A percentile compares a stretch with the other conserved stretches of the same genome.
These are phyloP conservation scores for Circinella umbellata DNA, from an alignment of 371 early-diverging fungal species.

Conservation along the genomic window DNA sequence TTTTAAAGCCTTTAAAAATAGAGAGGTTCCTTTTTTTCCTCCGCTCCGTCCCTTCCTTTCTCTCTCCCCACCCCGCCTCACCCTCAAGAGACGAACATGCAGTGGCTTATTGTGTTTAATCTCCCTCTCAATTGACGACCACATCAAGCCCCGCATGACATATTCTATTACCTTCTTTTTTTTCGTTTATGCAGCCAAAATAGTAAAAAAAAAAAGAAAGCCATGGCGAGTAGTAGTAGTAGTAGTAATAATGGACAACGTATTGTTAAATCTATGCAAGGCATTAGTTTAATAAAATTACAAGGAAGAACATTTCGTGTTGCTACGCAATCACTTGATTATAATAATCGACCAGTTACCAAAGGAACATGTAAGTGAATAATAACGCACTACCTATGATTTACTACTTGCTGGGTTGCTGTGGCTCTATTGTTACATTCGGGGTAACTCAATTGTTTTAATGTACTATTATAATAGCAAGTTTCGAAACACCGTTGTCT, in stretches of 20 bases:
- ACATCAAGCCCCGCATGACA: not conserved
- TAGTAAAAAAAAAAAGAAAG: not conserved
- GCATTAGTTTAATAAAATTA: slow-evolving; percentile 35
- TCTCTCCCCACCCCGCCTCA: too few relatives aligned
- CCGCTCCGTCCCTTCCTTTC: too few relatives aligned
- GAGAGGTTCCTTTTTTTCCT: too few relatives aligned
- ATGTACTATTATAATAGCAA: too few relatives aligned
- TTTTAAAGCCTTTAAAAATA: too few relatives aligned
- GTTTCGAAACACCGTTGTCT: not conserved
- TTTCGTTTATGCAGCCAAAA: not conserved
- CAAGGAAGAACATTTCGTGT: slow-evolving; percentile 32
- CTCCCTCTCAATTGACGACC: too few relatives aligned
- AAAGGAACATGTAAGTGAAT: not conserved
- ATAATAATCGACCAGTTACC: not conserved
- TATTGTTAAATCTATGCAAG: slow-evolving; percentile 25
- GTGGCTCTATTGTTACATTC: too few relatives aligned
- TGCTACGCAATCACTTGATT: slow-evolving; percentile 19
- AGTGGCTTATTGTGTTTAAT: not conserved
- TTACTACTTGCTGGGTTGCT: too few relatives aligned
- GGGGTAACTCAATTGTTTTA: too few relatives aligned
- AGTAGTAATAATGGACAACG: not conserved
- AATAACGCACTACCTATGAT: not conserved
- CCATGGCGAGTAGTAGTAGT: slow-evolving; percentile 13
- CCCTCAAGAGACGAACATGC: too few relatives aligned
- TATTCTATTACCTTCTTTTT: not conserved